These are phyloP conservation scores for Saprolegnia parasitica DNA, from an alignment of 352 stramenopile species.

Conservation along the genomic window DNA sequence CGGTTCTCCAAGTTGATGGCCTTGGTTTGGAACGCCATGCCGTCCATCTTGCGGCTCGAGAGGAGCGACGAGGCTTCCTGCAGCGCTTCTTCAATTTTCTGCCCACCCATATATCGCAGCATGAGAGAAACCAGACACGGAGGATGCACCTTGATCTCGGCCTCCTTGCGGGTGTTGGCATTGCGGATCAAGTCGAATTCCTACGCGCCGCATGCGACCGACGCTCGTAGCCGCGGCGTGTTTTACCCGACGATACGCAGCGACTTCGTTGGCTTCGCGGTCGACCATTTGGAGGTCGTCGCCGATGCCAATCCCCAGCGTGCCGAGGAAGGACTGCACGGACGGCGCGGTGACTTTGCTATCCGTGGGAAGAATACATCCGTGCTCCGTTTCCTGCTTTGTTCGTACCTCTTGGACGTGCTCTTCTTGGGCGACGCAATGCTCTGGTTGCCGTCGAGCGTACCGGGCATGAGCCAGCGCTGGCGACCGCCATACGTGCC, in stretches of 20 bases:
- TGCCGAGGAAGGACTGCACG: constrained; percentile 66
- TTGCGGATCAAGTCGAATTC: constrained; percentile 65
- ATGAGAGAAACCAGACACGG: too few species aligned
- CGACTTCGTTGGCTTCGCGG: constrained; percentile 72
- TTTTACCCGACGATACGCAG: constrained; percentile 50
- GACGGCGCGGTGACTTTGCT: constrained; percentile 60
- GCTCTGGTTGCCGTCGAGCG: constrained; percentile 35
- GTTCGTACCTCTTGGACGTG: constrained; percentile 42
- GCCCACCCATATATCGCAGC: neutral
- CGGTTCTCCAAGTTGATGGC: constrained; percentile 75
- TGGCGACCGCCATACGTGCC: constrained; percentile 69
- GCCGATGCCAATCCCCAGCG: constrained; percentile 62
- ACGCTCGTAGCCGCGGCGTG: neutral
- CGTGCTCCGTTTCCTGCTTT: neutral
- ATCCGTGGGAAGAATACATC: constrained; percentile 2
- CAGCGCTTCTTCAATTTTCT: constrained; percentile 75
- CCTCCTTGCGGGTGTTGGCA: constrained; percentile 60
- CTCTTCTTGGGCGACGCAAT: constrained; percentile 39
- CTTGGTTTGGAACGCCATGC: constrained; percentile 57
- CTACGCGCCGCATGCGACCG: constrained; percentile 31
- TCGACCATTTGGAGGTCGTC: constrained; percentile 77
- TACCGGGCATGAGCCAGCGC: constrained; percentile 53
- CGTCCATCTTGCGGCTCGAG: constrained; percentile 42
- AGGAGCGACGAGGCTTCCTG: constrained; percentile 31
- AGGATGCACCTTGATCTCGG: constrained; percentile 63